Conservation (phyloP, 2,329 filamentous ascomycete species). For the Nothophaeocryptopus gaeumannii region DNA sequence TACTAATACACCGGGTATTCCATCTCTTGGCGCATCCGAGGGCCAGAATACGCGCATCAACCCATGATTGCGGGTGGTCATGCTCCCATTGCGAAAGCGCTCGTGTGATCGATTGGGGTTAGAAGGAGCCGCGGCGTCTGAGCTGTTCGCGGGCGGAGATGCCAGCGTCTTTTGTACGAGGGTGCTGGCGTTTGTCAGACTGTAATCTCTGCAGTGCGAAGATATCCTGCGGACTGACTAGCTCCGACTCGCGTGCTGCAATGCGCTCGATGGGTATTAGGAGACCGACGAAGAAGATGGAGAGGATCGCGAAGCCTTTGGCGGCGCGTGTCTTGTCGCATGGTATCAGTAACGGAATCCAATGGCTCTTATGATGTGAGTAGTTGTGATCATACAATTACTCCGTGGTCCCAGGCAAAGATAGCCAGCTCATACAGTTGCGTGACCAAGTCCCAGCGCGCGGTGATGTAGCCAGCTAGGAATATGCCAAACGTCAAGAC, state of each 20-base stretch:
- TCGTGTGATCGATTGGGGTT: slow-evolving; percentile 26
- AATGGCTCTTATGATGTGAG: not conserved
- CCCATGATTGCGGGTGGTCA: slow-evolving; percentile 67
- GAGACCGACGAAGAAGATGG: slow-evolving; percentile 78
- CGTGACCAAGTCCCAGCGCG: slow-evolving; percentile 97
- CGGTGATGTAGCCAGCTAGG: slow-evolving; percentile 98
- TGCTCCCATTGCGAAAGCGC: slow-evolving; percentile 53
- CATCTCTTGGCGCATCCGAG: slow-evolving; percentile 68
- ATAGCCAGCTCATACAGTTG: slow-evolving; percentile 94
- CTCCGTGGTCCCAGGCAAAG: slow-evolving; percentile 98
- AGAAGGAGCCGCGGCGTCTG: slow-evolving; percentile 91
- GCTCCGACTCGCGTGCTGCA: slow-evolving; percentile 72
- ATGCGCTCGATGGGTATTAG: slow-evolving; percentile 81
- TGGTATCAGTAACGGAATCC: slow-evolving; percentile 7
- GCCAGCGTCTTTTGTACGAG: slow-evolving; percentile 70
- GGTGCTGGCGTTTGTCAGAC: slow-evolving; percentile 61
- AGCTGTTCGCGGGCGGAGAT: slow-evolving; percentile 95
- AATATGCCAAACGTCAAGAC: slow-evolving; percentile 95
- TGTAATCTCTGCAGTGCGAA: slow-evolving; percentile 3
- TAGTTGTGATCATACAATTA: slow-evolving; percentile 62
- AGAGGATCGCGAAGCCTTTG: slow-evolving; percentile 80
- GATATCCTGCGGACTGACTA: slow-evolving; percentile 58
- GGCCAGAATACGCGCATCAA: slow-evolving; percentile 99
- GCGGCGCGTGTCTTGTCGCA: slow-evolving; percentile 70
- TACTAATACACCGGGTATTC: slow-evolving; percentile 78